Percentiles rank a stretch among this genome's conserved stretches.
phyloP scores from a whole-genome alignment of 208 protist genomes.

The Leishmania braziliensis region DNA sequence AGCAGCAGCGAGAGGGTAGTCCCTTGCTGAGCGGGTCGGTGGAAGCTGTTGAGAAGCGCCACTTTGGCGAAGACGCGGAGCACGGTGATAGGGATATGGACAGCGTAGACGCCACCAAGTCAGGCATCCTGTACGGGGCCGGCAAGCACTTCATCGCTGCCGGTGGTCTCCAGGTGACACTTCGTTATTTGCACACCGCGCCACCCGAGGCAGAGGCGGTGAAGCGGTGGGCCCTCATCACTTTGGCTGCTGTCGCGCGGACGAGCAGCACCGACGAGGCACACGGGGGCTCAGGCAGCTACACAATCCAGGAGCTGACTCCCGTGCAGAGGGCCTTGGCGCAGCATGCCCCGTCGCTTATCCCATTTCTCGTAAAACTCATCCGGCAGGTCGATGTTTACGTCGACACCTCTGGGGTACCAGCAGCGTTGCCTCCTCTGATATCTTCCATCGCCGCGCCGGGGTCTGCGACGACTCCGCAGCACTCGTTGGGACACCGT shows the following conservation, averaged over 20 bases:
- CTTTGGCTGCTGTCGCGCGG: constrained; percentile 41
- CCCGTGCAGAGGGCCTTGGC: constrained; percentile 10
- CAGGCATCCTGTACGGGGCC: constrained; percentile 32
- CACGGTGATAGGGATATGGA: not conserved
- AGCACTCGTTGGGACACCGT: not conserved
- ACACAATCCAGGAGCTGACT: constrained; percentile 12
- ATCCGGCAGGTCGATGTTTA: constrained; percentile 39
- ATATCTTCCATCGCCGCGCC: constrained; percentile 20
- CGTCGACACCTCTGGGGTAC: constrained; percentile 49
- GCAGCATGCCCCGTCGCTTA: constrained; percentile 23
- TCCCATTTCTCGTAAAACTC: constrained; percentile 33
- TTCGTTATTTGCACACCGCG: constrained; percentile 52
- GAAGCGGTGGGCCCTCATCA: constrained; percentile 46
- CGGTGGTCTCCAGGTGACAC: constrained; percentile 48
- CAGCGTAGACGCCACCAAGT: constrained; percentile 15
- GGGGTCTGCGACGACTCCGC: not conserved
- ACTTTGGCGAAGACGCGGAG: not conserved
- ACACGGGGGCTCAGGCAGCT: constrained; percentile 8
- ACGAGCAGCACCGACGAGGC: constrained; percentile 21
- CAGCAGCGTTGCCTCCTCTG: constrained; percentile 12
- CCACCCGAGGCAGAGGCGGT: constrained; percentile 40
- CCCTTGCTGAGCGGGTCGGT: not conserved
- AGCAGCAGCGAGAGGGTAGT: constrained; percentile 6
- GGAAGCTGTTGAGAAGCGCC: not conserved
- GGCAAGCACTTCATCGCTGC: constrained; percentile 62